Base-by-base conservation (phyloP, 805 yeast genomes). In the Starmerella potacharoeniae region DNA sequence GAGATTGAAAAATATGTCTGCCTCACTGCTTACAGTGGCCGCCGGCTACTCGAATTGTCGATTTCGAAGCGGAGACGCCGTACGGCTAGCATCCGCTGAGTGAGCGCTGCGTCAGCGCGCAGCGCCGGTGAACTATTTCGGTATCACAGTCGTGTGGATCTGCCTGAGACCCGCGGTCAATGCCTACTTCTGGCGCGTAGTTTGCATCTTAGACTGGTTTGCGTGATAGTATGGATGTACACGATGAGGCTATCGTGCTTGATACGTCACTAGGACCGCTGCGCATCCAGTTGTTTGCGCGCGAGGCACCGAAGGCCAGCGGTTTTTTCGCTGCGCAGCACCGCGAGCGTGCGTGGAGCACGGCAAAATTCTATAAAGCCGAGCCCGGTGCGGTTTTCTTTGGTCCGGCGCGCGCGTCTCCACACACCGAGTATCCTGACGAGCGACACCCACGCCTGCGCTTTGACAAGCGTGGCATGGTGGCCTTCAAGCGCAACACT, bases 221-320 rank as follows among this genome's bases (percentile, higher is more conserved):
- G 39, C 13, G 39, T 36, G 7, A 2, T 36, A 6, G 39, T 14
- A 33, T 33, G 35, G 35, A 29, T 14, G 39, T 6, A 13, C 39
- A 14, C 6, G 46, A 10, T 6, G 46, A 42, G 7, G 28, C 3
- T 1, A 6, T 42, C 17, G 46, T 10, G 34, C 46, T 42, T 4
- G 9, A 13, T 14, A 42, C 46, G 46, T 10, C 34, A 14, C 1
- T 5, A 6, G 46, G 46, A 11, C 9, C 34, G n/a, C 17, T 54
- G 3, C 39, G 46, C 13, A 41, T 56, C 16, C 53, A 51, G 42
- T 49, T 56, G n/a, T 16, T 36, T 14, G 51, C 46, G 13, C 33
- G 45, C n/a, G 42, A 40, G 17, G 49, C 59, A 14, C 59, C 59
- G 16, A 34, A 54, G n/a, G 57, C 59, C 4, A 29, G 55, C 48